These are phyloP conservation scores for Cryptococcus jaspeensis DNA, from an alignment of 1,284 basidiomycete genomes.

Conservation along the genomic window DNA sequence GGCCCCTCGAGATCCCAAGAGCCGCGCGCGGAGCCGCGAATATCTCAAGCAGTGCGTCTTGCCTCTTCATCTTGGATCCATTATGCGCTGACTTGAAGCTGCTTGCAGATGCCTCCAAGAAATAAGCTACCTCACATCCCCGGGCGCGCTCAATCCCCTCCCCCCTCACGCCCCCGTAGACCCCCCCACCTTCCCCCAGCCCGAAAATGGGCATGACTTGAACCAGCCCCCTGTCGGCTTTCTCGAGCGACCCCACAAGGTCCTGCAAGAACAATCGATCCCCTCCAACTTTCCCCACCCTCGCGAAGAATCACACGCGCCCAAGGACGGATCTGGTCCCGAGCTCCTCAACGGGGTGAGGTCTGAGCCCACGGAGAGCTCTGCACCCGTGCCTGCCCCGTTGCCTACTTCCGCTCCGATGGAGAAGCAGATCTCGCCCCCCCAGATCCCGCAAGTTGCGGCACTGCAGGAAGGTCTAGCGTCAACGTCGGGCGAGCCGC, in stretches of 20 bases:
- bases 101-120: slow-evolving; percentile 84
- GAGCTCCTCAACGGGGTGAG: not conserved
- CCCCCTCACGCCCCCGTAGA: slow-evolving; percentile 66
- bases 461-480: not conserved
- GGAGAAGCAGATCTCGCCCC: slow-evolving; percentile 1
- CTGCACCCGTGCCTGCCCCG: not conserved
- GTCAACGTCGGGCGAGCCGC: slow-evolving; percentile 15
- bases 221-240: slow-evolving; percentile 9
- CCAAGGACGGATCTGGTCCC: not conserved
- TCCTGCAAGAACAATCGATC: slow-evolving; percentile 35
- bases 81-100: not conserved
- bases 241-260: slow-evolving; percentile 41
- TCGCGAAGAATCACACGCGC: not conserved
- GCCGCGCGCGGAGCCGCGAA: slow-evolving; percentile 88
- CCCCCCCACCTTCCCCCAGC: slow-evolving; percentile 3
- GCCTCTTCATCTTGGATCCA: not conserved
- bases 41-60: slow-evolving; percentile 88
- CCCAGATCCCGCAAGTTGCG: not conserved
- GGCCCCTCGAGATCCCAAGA: slow-evolving; percentile 82
- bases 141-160: slow-evolving; percentile 94
- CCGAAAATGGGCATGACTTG: not conserved
- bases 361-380: not conserved
- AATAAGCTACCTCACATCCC: slow-evolving; percentile 94
- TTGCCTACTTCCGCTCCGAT: not conserved
- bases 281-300: slow-evolving; percentile 15